These are phyloP conservation scores for Mycena chlorophos DNA, from an alignment of 768 basidiomycete genomes.

Conservation along the genomic window DNA sequence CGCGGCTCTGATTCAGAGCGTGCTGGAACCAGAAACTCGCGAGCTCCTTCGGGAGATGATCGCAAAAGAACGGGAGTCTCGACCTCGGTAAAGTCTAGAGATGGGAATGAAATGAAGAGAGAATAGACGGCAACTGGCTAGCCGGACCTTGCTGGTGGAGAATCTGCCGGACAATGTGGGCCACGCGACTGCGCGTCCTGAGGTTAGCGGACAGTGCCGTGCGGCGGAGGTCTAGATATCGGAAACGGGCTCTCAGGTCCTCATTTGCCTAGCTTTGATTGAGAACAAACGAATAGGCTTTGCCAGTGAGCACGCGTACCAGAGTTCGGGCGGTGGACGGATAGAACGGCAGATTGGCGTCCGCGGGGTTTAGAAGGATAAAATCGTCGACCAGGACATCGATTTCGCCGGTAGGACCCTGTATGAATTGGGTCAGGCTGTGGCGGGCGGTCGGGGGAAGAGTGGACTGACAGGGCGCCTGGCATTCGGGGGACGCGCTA, in stretches of 20 bases:
- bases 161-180: slow-evolving; percentile 69
- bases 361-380: slow-evolving; percentile 79
- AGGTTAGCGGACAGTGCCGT: slow-evolving; percentile 73
- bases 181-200: slow-evolving; percentile 78
- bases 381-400: slow-evolving; percentile 75
- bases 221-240: slow-evolving; percentile 87
- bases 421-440: slow-evolving; percentile 23
- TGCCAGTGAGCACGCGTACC: slow-evolving; percentile 48
- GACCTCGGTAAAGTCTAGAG: slow-evolving; percentile 83
- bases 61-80: slow-evolving; percentile 90
- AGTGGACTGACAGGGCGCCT: slow-evolving; percentile 54
- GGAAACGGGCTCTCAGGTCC: slow-evolving; percentile 79
- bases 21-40: slow-evolving; percentile 89
- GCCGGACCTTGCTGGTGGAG: slow-evolving; percentile 71
- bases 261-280: slow-evolving; percentile 66
- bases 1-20: slow-evolving; percentile 47
- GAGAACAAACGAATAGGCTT: slow-evolving; percentile 18
- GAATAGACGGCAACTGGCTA: slow-evolving; percentile 7
- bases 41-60: slow-evolving; percentile 91
- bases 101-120: slow-evolving; percentile 14
- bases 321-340: slow-evolving; percentile 76
- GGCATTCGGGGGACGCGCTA: slow-evolving; percentile 59
- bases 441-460: neutral
- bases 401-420: slow-evolving; percentile 71
- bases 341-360: slow-evolving; percentile 72